Evolutionary conservation across 345 rosid genomes (phyloP).

Genomic region (Laguncularia racemosa): DNA sequence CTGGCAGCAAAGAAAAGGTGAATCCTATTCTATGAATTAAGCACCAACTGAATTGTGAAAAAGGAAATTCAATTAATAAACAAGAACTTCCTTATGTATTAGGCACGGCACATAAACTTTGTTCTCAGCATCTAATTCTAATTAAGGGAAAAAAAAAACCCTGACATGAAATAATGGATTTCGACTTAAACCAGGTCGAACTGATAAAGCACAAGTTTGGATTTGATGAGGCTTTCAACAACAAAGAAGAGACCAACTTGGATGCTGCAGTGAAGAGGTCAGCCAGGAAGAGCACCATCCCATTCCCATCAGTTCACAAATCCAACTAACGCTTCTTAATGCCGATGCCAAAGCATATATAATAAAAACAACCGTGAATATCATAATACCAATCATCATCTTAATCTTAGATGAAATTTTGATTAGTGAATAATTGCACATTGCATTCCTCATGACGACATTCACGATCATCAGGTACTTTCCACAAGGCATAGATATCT

Average conservation of each 20-base stretch:
- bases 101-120: not conserved
- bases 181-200: conserved; percentile 49
- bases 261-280: conserved; percentile 60
- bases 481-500: conserved; percentile 27
- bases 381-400: no score
- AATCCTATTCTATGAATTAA: not conserved
- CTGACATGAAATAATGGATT: no score
- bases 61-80: not conserved
- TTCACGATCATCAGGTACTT: conserved; percentile 20
- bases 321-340: no score
- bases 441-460: no score
- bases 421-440: no score
- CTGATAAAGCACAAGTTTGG: conserved; percentile 54
- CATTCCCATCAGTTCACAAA: no score
- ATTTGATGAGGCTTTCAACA: conserved; percentile 71
- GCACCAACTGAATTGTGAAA: not conserved
- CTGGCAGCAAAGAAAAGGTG: conserved; percentile 39
- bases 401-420: no score
- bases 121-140: no score
- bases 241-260: conserved; percentile 51
- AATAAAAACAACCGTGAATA: no score
- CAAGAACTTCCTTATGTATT: not conserved
- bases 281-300: not conserved
- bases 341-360: no score
- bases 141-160: no score